phyloP scores from a whole-genome alignment of 2,329 filamentous ascomycete genomes.

The Cercospora sojina region DNA sequence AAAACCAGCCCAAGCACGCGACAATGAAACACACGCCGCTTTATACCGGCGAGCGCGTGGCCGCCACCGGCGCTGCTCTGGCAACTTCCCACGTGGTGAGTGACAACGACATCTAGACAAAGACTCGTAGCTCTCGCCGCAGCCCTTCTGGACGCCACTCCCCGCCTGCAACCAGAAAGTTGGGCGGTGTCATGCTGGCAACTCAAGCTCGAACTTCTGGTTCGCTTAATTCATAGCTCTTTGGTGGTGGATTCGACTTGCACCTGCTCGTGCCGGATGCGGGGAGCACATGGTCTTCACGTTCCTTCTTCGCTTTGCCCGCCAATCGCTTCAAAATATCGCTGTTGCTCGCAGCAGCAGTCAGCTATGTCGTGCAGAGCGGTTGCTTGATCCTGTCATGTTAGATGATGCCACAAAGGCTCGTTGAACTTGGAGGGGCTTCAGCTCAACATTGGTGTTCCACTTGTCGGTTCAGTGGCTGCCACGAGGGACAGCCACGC shows the following conservation, averaged over 20 bases:
- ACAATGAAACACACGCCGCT: not conserved
- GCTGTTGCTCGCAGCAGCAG: not conserved
- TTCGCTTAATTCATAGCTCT: not conserved
- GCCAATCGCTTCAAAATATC: not conserved
- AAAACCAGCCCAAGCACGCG: not conserved
- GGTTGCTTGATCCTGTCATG: not conserved
- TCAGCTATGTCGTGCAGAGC: not conserved
- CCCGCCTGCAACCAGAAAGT: not conserved
- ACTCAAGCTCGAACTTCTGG: not conserved
- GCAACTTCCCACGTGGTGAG: not conserved
- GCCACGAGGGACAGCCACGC: not conserved
- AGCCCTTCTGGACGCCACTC: not conserved
- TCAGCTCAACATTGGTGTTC: not conserved
- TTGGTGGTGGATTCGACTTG: not conserved
- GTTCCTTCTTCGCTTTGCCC: not conserved
- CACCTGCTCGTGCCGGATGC: not conserved
- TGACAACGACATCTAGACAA: not conserved
- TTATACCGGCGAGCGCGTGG: not conserved
- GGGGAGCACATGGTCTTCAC: not conserved
- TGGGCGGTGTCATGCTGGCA: not conserved
- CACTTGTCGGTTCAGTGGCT: not conserved
- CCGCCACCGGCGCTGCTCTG: constrained; percentile 1
- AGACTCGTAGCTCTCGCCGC: not conserved
- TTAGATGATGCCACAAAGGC: not conserved
- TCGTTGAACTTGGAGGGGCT: not conserved